Evolutionary conservation across 2,329 filamentous ascomycete species (phyloP).

Genomic region (Talaromyces amestolkiae): DNA sequence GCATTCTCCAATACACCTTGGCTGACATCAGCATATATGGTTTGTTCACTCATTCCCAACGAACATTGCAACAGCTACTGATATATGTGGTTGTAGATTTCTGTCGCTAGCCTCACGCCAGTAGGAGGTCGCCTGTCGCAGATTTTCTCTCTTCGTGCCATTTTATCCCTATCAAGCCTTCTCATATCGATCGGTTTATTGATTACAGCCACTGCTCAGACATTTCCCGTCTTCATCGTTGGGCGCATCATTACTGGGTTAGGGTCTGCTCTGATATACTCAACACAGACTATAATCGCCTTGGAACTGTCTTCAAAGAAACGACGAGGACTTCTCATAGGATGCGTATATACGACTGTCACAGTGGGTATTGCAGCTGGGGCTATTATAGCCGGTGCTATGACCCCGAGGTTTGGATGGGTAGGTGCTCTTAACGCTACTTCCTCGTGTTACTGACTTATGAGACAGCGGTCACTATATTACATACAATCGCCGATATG

Average conservation of each 20-base stretch:
- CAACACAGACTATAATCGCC: conserved; percentile 66
- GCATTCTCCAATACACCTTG: conserved; percentile 72
- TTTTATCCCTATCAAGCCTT: conserved; percentile 33
- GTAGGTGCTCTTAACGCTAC: conserved; percentile 44
- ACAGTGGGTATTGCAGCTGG: conserved; percentile 63
- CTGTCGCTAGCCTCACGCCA: conserved; percentile 60
- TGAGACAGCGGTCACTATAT: conserved; percentile 65
- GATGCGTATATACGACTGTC: conserved; percentile 69
- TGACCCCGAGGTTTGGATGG: conserved; percentile 67
- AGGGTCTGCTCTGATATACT: conserved; percentile 70
- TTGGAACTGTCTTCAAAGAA: conserved; percentile 69
- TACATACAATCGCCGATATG: conserved; percentile 67
- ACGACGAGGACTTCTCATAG: conserved; percentile 69
- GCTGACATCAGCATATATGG: conserved; percentile 76
- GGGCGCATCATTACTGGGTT: conserved; percentile 67
- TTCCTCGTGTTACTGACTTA: background rate
- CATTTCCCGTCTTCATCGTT: conserved; percentile 62
- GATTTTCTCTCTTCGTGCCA: conserved; percentile 67
- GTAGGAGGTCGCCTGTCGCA: conserved; percentile 69
- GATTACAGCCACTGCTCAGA: conserved; percentile 61
- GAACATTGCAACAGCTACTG: background rate
- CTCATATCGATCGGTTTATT: conserved; percentile 62
- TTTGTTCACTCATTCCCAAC: conserved; percentile 25
- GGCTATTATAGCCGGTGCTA: conserved; percentile 57
- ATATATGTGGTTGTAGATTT: conserved; percentile 43